Conservation (phyloP, 2,329 filamentous ascomycete species). For the Trichoderma aggressivum region DNA sequence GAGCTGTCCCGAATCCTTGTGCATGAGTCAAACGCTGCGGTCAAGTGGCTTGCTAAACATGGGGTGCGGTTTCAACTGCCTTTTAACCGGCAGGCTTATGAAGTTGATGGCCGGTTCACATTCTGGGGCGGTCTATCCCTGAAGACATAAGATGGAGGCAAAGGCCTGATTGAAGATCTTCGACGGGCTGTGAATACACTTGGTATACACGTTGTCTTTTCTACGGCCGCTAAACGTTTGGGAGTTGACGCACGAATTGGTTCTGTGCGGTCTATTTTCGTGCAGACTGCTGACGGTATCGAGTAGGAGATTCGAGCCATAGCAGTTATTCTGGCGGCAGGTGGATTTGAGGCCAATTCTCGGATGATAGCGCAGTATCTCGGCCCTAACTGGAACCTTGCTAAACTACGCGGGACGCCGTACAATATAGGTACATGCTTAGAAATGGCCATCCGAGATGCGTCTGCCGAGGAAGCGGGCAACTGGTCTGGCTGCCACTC, state of each 20-base stretch:
- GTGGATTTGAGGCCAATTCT: not conserved
- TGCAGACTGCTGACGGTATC: not conserved
- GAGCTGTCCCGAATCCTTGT: not conserved
- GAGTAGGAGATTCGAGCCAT: not conserved
- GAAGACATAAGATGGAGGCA: not conserved
- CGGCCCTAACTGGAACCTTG: not conserved
- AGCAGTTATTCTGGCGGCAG: not conserved
- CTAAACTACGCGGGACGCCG: not conserved
- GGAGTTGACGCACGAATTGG: not conserved
- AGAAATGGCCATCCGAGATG: not conserved
- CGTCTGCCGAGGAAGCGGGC: not conserved
- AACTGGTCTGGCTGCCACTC: slow-evolving; percentile 57
- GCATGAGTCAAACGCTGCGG: not conserved
- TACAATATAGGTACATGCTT: not conserved
- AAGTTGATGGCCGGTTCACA: not conserved
- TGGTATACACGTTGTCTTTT: not conserved
- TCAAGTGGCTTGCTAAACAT: not conserved
- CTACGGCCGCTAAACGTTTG: not conserved
- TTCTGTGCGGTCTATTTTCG: not conserved
- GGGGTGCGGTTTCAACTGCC: not conserved
- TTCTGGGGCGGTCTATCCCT: not conserved
- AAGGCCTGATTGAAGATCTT: not conserved
- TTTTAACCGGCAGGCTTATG: not conserved
- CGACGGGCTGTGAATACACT: not conserved
- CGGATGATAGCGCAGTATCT: not conserved